Conservation (phyloP, 129 eudicot species). For the Flaveria bidentis region DNA sequence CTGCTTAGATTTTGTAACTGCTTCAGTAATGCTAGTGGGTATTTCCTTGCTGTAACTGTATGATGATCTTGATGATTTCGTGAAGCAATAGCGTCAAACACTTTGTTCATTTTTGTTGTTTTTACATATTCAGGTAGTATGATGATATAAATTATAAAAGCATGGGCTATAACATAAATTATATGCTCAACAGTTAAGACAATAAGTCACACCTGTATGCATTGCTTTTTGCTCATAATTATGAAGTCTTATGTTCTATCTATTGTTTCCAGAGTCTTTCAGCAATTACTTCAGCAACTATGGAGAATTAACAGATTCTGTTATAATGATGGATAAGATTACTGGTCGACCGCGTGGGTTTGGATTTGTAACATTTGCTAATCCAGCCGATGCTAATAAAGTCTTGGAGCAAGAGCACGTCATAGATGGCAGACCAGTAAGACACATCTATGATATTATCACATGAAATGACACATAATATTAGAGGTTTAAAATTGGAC, state of each 20-base stretch:
- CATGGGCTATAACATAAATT: background rate
- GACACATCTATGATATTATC: conserved; percentile 7
- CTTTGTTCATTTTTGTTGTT: background rate
- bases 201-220: background rate
- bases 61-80: background rate
- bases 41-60: background rate
- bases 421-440: conserved; percentile 86
- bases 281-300: conserved; percentile 73
- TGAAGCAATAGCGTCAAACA: background rate
- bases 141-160: background rate
- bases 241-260: conserved; percentile 11
- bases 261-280: conserved; percentile 64
- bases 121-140: background rate
- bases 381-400: conserved; percentile 73
- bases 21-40: background rate
- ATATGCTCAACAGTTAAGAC: background rate
- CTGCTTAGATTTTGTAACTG: background rate
- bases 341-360: conserved; percentile 91
- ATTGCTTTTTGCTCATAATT: conserved; percentile 3
- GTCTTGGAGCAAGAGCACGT: conserved; percentile 83
- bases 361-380: conserved; percentile 88
- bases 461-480: background rate
- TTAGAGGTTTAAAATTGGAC: background rate
- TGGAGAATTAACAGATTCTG: conserved; percentile 84
- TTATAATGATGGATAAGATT: conserved; percentile 88